A percentile compares a stretch with the other conserved stretches of the same genome.
Evolutionary conservation across 192 early-diverging fungal genomes (phyloP).

Genomic region (Gryganskiella cystojenkinii): DNA sequence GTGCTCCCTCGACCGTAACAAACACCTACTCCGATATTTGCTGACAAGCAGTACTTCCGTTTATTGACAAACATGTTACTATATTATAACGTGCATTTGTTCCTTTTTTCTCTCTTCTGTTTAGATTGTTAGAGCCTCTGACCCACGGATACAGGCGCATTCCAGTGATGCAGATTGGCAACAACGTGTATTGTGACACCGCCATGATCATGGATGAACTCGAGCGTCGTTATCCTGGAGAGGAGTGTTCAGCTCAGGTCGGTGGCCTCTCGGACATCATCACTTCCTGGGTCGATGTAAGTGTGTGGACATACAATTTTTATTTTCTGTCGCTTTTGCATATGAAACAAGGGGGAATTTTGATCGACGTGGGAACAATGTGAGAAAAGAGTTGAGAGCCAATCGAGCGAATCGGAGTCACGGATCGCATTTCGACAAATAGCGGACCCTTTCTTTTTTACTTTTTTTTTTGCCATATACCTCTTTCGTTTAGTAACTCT

Average conservation of each 20-base stretch:
- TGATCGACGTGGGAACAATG: not conserved
- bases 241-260: not conserved
- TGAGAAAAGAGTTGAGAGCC: not conserved
- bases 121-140: slow-evolving; percentile 45
- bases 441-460: not conserved
- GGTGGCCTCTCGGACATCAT: slow-evolving; percentile 21
- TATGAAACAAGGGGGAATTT: no score
- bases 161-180: slow-evolving; percentile 60
- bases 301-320: not conserved
- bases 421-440: not conserved
- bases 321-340: not conserved
- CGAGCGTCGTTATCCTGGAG: slow-evolving; percentile 38
- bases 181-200: slow-evolving; percentile 57
- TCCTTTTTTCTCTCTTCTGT: not conserved
- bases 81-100: not conserved
- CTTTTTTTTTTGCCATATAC: not conserved
- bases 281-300: slow-evolving; percentile 46
- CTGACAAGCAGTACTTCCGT: not conserved
- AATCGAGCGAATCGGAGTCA: slow-evolving; percentile 35
- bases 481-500: no score
- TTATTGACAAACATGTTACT: not conserved
- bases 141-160: slow-evolving; percentile 59
- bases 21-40: not conserved
- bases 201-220: slow-evolving; percentile 50
- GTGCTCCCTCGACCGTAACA: slow-evolving; percentile 43